A percentile compares a stretch with the other conserved stretches of the same genome.
Evolutionary conservation across 2,329 filamentous ascomycete genomes (phyloP).

Genomic region (Juglanconis juglandina): DNA sequence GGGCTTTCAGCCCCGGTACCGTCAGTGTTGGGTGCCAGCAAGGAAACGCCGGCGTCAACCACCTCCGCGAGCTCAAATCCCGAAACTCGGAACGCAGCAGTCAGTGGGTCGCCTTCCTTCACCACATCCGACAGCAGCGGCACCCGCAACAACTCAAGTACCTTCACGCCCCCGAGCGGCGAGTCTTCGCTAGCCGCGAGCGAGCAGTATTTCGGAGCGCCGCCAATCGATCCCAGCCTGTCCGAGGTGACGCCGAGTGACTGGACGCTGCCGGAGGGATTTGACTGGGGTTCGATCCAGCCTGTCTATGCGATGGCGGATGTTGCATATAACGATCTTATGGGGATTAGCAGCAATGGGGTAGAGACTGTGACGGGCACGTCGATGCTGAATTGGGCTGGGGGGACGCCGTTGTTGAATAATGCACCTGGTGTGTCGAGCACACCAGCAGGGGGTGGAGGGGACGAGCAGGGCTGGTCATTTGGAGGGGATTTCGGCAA

Average conservation of each 20-base stretch:
- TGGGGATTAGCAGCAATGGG: slow-evolving; percentile 35
- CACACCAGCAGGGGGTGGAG: slow-evolving; percentile 1
- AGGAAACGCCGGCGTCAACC: not conserved
- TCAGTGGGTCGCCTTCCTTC: not conserved
- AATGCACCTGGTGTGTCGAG: slow-evolving; percentile 1
- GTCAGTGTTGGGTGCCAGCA: not conserved
- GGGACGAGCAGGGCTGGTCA: slow-evolving; percentile 18
- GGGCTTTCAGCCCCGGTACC: not conserved
- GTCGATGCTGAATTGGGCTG: slow-evolving; percentile 21
- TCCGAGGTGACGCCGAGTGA: slow-evolving; percentile 20
- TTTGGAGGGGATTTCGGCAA: slow-evolving; percentile 28
- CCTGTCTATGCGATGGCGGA: slow-evolving; percentile 57
- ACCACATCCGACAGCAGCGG: slow-evolving; percentile 18
- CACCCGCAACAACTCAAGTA: not conserved
- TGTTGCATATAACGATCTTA: slow-evolving; percentile 54
- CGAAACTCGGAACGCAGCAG: not conserved
- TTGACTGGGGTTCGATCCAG: slow-evolving; percentile 49
- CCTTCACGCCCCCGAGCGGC: slow-evolving; percentile 6
- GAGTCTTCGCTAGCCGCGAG: not conserved
- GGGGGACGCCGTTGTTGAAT: slow-evolving; percentile 11
- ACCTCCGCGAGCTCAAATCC: not conserved
- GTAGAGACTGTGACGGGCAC: slow-evolving; percentile 18
- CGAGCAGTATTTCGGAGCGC: not conserved
- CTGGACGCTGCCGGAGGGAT: slow-evolving; percentile 41
- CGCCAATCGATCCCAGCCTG: slow-evolving; percentile 4